Evolutionary conservation across 345 rosid species (phyloP), one percentile per base, ranked within the genome.

Genomic region (Ricinus communis): DNA sequence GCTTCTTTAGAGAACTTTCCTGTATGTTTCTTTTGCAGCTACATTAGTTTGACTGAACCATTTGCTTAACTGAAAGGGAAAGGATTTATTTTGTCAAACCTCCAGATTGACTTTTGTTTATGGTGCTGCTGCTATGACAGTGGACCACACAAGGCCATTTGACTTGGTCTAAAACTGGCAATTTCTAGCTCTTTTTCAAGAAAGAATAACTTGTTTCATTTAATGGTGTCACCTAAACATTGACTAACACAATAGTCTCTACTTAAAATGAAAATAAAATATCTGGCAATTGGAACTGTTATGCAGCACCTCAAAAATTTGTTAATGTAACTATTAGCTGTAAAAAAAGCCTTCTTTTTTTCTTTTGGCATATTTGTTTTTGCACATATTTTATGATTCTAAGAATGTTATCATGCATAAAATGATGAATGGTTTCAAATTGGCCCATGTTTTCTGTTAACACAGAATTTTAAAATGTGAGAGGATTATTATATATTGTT

Each of bases 81-180:
- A 62, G 16, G 27, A 13, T 58, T 54, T 61, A 60, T 60, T 77
- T 68, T 71, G 70, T 82, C 85, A 75, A 81, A 56, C 77, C 68
- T 69, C 54, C 59, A 21, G 43, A 27, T 66, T 80, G 80, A 73
- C 79, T 67, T 76, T 8, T 62, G 40, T 38, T 13, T 71, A 22
- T 38, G 41, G 38, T 36, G 36, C 60, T 38, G 41, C 30, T 36
- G 36, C 60, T 68, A 25, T 57, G 9, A 51, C 62, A 70, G 27
- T 59, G 16, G 27, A 51, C 62, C 61, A 46, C 40, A 31, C 47
- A 40, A 8, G n/a, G 38, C 52, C 59, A 65, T 55, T 69, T 81
- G 84, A 81, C 80, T 81, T 14, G 40, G 80, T 80, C 74, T 68
- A 19, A 46, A 62, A 64, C 16, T 63, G 69, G 68, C 52, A 57